Conservation (phyloP, 257 asterid genomes). For the Lycium barbarum region DNA sequence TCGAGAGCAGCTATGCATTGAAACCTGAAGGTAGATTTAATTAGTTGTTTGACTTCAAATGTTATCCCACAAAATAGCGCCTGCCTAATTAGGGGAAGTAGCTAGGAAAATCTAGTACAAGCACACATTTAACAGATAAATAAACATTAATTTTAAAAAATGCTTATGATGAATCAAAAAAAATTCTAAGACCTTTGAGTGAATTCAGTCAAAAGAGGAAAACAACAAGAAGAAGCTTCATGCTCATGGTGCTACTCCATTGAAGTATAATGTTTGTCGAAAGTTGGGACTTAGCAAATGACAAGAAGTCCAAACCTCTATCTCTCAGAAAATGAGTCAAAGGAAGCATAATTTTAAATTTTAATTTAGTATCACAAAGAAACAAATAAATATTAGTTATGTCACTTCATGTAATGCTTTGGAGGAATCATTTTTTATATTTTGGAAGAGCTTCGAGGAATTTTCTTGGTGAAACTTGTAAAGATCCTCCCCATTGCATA, state of each 20-base stretch:
- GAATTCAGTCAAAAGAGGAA: not conserved
- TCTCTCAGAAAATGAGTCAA: not conserved
- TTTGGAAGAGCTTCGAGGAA: not conserved
- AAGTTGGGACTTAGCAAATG: not conserved
- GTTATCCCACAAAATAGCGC: not conserved
- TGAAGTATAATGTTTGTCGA: not conserved
- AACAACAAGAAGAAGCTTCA: not conserved
- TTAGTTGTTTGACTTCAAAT: conserved; percentile 13
- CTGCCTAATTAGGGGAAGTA: not conserved
- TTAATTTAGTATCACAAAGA: not conserved
- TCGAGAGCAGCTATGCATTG: not conserved
- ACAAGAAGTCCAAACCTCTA: too few relatives aligned
- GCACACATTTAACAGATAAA: not conserved
- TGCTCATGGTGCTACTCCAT: not conserved
- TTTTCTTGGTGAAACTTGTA: not conserved
- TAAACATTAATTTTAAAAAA: not conserved
- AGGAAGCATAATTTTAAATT: not conserved
- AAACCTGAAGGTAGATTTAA: not conserved
- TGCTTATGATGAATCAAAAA: not conserved
- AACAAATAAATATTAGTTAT: not conserved
- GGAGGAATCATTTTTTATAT: not conserved
- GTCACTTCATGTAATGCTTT: not conserved
- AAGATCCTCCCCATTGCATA: not conserved
- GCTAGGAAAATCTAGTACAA: not conserved
- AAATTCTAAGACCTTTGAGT: not conserved